phyloP scores from a whole-genome alignment of 768 basidiomycete species.

The Zangia roseola region DNA sequence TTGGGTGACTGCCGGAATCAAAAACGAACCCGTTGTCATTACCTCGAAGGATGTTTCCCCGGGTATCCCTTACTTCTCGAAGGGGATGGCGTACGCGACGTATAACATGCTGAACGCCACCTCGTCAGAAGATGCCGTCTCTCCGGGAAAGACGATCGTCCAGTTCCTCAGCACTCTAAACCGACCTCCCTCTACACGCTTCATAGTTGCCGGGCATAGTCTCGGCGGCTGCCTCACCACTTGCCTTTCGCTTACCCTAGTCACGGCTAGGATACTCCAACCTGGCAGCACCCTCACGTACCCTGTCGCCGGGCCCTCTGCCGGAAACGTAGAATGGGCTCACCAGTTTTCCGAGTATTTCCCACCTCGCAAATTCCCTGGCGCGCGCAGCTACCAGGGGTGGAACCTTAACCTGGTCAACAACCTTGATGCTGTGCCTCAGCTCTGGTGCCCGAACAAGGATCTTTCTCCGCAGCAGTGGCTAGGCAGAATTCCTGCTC shows the following conservation, averaged over 20 bases:
- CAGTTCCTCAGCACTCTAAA: conserved; percentile 4
- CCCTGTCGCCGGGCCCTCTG: conserved; percentile 2
- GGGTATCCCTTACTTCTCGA: neutral
- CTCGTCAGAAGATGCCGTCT: neutral
- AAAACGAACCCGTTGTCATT: neutral
- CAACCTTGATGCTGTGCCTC: conserved; percentile 11
- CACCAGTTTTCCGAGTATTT: conserved; percentile 5
- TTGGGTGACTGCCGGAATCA: conserved; percentile 9
- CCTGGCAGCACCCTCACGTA: neutral
- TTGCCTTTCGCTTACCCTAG: conserved; percentile 10
- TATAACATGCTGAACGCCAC: conserved; percentile 1
- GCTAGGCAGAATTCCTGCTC: conserved; percentile 9
- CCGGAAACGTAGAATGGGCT: neutral
- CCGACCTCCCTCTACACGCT: neutral
- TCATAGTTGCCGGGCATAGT: conserved; percentile 11
- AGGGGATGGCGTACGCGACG: neutral
- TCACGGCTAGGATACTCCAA: neutral
- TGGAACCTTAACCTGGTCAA: conserved; percentile 24
- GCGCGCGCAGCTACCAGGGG: neutral
- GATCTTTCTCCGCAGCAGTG: conserved; percentile 5
- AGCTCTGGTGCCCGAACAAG: conserved; percentile 5
- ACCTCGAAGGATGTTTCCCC: neutral
- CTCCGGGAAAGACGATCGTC: neutral
- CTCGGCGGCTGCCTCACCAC: conserved; percentile 13
- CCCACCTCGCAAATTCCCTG: neutral